These are phyloP conservation scores for Thelonectria discophora DNA, from an alignment of 2,329 filamentous ascomycete species.

Conservation along the genomic window DNA sequence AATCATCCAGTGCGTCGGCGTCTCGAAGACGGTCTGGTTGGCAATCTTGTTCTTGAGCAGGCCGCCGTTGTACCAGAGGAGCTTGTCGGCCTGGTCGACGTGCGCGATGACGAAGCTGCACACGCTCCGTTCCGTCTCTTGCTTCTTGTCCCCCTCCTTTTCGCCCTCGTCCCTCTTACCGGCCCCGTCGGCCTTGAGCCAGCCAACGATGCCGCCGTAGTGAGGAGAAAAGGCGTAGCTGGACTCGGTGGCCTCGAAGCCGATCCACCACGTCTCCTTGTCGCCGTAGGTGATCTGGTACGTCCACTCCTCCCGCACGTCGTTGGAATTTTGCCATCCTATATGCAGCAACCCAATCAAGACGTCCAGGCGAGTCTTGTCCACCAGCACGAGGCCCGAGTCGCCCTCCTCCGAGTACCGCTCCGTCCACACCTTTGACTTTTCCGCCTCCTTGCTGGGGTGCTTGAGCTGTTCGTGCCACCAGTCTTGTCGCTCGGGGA, in stretches of 20 bases:
- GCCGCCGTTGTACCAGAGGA: slow-evolving; percentile 56
- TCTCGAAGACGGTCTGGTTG: slow-evolving; percentile 44
- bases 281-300: slow-evolving; percentile 55
- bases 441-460: slow-evolving; percentile 45
- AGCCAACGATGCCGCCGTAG: slow-evolving; percentile 54
- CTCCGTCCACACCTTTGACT: slow-evolving; percentile 51
- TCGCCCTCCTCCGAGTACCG: slow-evolving; percentile 54
- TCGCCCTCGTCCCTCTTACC: slow-evolving; percentile 4
- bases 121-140: slow-evolving; percentile 32
- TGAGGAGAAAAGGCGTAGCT: slow-evolving; percentile 52
- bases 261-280: slow-evolving; percentile 58
- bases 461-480: slow-evolving; percentile 49
- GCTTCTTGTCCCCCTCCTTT: not conserved
- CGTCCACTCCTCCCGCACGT: slow-evolving; percentile 51
- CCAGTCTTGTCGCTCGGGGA: slow-evolving; percentile 49
- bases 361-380: slow-evolving; percentile 50
- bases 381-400: slow-evolving; percentile 52
- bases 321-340: slow-evolving; percentile 55
- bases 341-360: slow-evolving; percentile 52
- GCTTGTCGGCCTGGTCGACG: slow-evolving; percentile 47
- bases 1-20: slow-evolving; percentile 53
- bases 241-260: slow-evolving; percentile 51
- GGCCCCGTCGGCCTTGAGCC: slow-evolving; percentile 28
- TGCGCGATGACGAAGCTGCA: slow-evolving; percentile 56
- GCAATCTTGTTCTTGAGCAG: slow-evolving; percentile 52